A percentile compares a stretch with the other conserved stretches of the same genome.
Evolutionary conservation across 2,329 filamentous ascomycete genomes (phyloP).

Genomic region (Colletotrichum melonis): DNA sequence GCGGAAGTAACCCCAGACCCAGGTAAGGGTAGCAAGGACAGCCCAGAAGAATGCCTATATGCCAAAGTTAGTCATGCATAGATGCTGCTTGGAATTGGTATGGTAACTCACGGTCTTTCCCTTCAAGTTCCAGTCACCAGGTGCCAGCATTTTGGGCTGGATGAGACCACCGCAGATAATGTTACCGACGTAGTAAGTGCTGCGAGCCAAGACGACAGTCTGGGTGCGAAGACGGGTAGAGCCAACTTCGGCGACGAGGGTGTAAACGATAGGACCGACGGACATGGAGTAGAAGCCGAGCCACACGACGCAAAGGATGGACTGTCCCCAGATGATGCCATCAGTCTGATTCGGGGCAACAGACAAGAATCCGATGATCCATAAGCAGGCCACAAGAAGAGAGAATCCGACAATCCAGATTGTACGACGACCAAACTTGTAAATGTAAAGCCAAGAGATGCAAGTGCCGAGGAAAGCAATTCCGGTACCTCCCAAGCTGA

Average conservation of each 20-base stretch:
- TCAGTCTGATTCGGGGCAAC: constrained; percentile 47
- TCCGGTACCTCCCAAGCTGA: constrained; percentile 54
- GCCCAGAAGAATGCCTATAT: constrained; percentile 56
- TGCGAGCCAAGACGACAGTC: constrained; percentile 57
- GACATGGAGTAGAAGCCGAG: constrained; percentile 55
- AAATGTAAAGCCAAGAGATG: constrained; percentile 57
- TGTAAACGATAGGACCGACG: constrained; percentile 58
- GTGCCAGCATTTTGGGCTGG: constrained; percentile 51
- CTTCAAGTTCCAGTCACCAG: constrained; percentile 52
- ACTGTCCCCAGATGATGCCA: constrained; percentile 52
- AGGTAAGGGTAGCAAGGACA: constrained; percentile 48
- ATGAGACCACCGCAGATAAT: constrained; percentile 53
- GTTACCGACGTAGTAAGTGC: constrained; percentile 53
- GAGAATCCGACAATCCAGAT: constrained; percentile 55
- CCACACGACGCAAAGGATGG: constrained; percentile 56
- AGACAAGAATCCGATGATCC: constrained; percentile 55
- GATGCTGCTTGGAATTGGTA: constrained; percentile 8
- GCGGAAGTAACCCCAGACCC: constrained; percentile 55
- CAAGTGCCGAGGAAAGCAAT: constrained; percentile 56
- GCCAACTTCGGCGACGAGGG: constrained; percentile 55
- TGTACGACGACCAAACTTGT: constrained; percentile 53
- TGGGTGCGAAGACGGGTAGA: constrained; percentile 59
- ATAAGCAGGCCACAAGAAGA: constrained; percentile 52
- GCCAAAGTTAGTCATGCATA: constrained; percentile 17
- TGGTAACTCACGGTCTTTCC: constrained; percentile 47